Evolutionary conservation across 1,139 yeast genomes (phyloP).

Genomic region (Geotrichum klebahnii): DNA sequence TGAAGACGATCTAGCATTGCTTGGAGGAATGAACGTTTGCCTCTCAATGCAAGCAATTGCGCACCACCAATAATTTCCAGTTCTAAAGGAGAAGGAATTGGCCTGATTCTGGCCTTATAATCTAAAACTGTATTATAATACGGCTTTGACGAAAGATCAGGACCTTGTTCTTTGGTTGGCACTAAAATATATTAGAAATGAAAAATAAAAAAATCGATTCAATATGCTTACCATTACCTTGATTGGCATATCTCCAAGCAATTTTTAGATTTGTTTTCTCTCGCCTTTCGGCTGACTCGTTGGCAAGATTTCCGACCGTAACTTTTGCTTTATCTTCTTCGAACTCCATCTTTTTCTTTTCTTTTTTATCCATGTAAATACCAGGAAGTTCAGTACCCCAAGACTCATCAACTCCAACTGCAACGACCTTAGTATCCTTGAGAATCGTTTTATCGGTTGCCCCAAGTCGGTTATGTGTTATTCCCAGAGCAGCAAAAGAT

Average conservation of each 20-base stretch:
- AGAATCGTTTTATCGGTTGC: constrained; percentile 33
- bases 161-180: constrained; percentile 2
- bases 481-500: constrained; percentile 74
- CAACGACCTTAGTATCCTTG: constrained; percentile 45
- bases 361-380: constrained; percentile 63
- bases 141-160: constrained; percentile 14
- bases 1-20: constrained; percentile 4
- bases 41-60: not conserved
- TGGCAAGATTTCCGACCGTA: constrained; percentile 62
- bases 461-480: constrained; percentile 55
- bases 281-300: constrained; percentile 26
- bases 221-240: not conserved
- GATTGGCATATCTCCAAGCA: constrained; percentile 49
- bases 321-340: constrained; percentile 57
- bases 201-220: too few species aligned
- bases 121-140: constrained; percentile 42
- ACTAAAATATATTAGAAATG: too few species aligned
- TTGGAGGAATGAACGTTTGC: constrained; percentile 9
- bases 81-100: constrained; percentile 62
- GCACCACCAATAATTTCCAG: constrained; percentile 34
- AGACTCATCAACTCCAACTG: constrained; percentile 55
- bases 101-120: constrained; percentile 62
- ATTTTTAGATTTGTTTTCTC: constrained; percentile 47
- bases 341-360: constrained; percentile 62
- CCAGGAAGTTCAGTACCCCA: constrained; percentile 84